Evolutionary conservation across 495 filamentous ascomycete genomes (phyloP).

Genomic region (Penicillium longicatenatum): DNA sequence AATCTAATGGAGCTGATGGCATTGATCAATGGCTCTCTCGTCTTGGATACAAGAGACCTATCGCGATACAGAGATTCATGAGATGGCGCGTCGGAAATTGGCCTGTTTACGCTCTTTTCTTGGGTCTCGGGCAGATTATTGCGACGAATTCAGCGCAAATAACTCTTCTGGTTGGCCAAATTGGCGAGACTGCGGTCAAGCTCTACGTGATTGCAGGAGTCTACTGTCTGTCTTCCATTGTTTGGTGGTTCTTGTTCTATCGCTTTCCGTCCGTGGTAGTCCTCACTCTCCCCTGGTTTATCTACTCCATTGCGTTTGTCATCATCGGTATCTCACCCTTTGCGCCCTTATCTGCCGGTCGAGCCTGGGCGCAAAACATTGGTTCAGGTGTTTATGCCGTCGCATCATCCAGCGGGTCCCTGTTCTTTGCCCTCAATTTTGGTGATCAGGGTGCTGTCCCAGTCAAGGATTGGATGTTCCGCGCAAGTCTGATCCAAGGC

Average conservation of each 20-base stretch:
- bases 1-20: slow-evolving; percentile 41
- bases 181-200: slow-evolving; percentile 62
- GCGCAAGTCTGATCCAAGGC: slow-evolving; percentile 53
- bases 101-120: slow-evolving; percentile 71
- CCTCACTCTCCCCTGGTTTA: slow-evolving; percentile 60
- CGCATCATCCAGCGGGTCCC: slow-evolving; percentile 52
- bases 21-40: slow-evolving; percentile 41
- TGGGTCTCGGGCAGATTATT: slow-evolving; percentile 68
- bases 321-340: slow-evolving; percentile 66
- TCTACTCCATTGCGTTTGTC: slow-evolving; percentile 68
- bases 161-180: slow-evolving; percentile 65
- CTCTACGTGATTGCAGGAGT: slow-evolving; percentile 67
- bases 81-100: slow-evolving; percentile 59
- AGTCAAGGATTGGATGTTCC: slow-evolving; percentile 54
- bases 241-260: slow-evolving; percentile 70
- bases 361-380: slow-evolving; percentile 55
- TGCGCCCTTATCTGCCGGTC: slow-evolving; percentile 37
- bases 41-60: slow-evolving; percentile 46
- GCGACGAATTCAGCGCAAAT: slow-evolving; percentile 75
- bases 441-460: slow-evolving; percentile 52
- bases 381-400: slow-evolving; percentile 50
- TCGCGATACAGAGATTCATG: slow-evolving; percentile 59
- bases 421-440: slow-evolving; percentile 56
- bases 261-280: slow-evolving; percentile 60
- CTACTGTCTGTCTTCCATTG: slow-evolving; percentile 60